Conservation (phyloP, 2,329 filamentous ascomycete species). For the Penicillium sp. region DNA sequence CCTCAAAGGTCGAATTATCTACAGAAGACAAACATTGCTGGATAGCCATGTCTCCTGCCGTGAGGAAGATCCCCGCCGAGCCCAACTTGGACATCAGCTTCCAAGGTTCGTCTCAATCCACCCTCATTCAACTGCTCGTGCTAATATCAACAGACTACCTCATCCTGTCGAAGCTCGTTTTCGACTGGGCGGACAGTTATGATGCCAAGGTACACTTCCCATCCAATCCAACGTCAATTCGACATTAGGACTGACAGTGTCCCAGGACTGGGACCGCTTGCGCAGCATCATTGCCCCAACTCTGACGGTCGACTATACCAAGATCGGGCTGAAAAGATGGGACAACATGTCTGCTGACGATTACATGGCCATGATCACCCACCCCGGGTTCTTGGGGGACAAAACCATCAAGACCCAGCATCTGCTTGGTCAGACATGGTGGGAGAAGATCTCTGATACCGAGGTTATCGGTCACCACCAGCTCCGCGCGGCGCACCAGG, state of each 20-base stretch:
- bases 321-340: conserved; percentile 60
- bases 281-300: conserved; percentile 43
- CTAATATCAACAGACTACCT: conserved; percentile 30
- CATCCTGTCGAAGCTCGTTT: conserved; percentile 33
- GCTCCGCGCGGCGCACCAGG: conserved; percentile 61
- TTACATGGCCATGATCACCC: conserved; percentile 60
- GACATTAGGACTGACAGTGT: not conserved
- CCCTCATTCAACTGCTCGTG: not conserved
- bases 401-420: conserved; percentile 63
- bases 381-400: conserved; percentile 58
- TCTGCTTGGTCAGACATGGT: conserved; percentile 59
- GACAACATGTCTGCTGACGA: conserved; percentile 60
- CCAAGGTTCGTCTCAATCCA: conserved; percentile 14
- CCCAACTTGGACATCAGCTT: conserved; percentile 28
- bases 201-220: conserved; percentile 36
- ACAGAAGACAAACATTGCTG: not conserved
- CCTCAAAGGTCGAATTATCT: not conserved
- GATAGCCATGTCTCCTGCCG: conserved; percentile 18
- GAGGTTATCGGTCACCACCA: conserved; percentile 61
- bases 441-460: conserved; percentile 57
- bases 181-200: conserved; percentile 47
- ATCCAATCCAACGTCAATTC: not conserved
- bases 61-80: conserved; percentile 35
- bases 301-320: conserved; percentile 62
- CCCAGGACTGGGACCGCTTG: conserved; percentile 42